Evolutionary conservation across 2,329 filamentous ascomycete species (phyloP).

Genomic region (Diaporthe vexans): DNA sequence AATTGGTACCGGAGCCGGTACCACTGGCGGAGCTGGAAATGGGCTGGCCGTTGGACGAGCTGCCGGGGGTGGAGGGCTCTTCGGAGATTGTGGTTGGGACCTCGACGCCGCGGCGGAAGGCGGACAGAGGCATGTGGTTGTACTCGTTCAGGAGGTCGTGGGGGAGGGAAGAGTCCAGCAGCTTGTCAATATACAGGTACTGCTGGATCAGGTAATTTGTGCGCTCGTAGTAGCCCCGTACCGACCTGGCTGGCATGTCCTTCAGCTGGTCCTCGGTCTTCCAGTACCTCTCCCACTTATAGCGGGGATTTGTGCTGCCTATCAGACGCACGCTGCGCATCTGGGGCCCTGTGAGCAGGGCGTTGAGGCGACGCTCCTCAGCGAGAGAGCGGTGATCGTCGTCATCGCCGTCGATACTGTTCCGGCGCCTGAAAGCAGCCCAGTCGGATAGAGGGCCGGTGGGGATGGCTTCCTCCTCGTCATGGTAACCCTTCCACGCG

Average conservation of each 20-base stretch:
- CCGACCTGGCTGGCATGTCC: conserved; percentile 75
- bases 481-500: conserved; percentile 30
- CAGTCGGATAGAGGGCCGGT: conserved; percentile 38
- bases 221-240: conserved; percentile 87
- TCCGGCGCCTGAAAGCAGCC: conserved; percentile 42
- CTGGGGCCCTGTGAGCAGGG: conserved; percentile 75
- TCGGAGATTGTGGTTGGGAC: conserved; percentile 84
- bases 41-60: conserved; percentile 47
- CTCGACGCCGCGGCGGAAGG: conserved; percentile 67
- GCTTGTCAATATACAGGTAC: conserved; percentile 92
- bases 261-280: conserved; percentile 82
- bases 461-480: conserved; percentile 39
- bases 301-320: conserved; percentile 87
- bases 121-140: conserved; percentile 71
- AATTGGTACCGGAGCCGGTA: conserved; percentile 9
- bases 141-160: conserved; percentile 95
- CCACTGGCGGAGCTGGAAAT: conserved; percentile 44
- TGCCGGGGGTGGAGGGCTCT: conserved; percentile 61
- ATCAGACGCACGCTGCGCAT: conserved; percentile 89
- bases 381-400: conserved; percentile 60
- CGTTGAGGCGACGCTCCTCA: conserved; percentile 71
- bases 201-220: conserved; percentile 91
- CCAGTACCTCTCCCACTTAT: conserved; percentile 90
- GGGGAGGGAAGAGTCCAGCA: conserved; percentile 92
- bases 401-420: conserved; percentile 47